A percentile compares a stretch with the other conserved stretches of the same genome.
phyloP scores from a whole-genome alignment of 1,284 basidiomycete species.

The Abortiporus biennis region DNA sequence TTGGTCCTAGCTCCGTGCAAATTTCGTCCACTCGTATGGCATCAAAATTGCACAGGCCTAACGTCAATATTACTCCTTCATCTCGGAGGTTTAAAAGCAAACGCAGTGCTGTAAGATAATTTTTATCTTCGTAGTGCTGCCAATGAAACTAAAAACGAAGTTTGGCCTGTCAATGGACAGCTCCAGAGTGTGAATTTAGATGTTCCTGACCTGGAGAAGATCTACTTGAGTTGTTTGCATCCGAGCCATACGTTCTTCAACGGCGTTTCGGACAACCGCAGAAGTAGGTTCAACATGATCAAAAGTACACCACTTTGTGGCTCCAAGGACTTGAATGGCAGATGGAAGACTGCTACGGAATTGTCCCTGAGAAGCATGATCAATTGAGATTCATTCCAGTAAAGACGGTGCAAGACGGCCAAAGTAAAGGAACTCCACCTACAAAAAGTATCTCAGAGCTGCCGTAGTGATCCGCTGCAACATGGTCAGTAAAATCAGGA shows the following conservation, averaged over 20 bases:
- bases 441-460: constrained; percentile 75
- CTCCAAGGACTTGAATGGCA: constrained; percentile 48
- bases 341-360: constrained; percentile 44
- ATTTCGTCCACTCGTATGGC: constrained; percentile 70
- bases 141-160: constrained; percentile 60
- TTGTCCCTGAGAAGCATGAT: constrained; percentile 46
- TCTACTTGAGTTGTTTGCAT: constrained; percentile 50
- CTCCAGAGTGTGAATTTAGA: not conserved
- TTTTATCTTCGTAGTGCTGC: constrained; percentile 73
- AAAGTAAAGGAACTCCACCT: too few relatives aligned
- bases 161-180: not conserved
- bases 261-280: constrained; percentile 50
- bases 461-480: constrained; percentile 76
- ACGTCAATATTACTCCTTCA: constrained; percentile 55
- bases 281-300: constrained; percentile 44
- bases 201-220: constrained; percentile 53
- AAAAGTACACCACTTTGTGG: constrained; percentile 83
- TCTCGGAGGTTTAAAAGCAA: constrained; percentile 52
- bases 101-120: constrained; percentile 60
- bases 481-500: not conserved
- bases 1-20: constrained; percentile 62
- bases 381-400: not conserved
- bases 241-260: constrained; percentile 60
- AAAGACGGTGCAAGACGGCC: too few relatives aligned
- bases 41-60: constrained; percentile 82